Evolutionary conservation across 1,139 yeast genomes (phyloP).

Genomic region (Pichia terricola): DNA sequence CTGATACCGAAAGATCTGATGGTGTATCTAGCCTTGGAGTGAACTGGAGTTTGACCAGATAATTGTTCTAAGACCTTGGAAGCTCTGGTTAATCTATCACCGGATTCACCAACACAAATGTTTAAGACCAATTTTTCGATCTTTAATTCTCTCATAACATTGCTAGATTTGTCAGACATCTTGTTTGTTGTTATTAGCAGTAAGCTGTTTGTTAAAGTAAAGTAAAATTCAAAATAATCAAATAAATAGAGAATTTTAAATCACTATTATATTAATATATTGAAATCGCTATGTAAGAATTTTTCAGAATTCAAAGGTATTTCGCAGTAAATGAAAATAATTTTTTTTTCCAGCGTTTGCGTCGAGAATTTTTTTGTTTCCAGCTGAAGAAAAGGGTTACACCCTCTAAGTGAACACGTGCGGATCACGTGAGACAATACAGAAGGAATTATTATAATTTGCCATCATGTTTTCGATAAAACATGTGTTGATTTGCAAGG

Average conservation of each 20-base stretch:
- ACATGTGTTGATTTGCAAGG: too few relatives aligned
- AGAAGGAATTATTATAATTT: too few relatives aligned
- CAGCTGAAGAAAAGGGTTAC: too few relatives aligned
- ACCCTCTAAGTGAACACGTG: too few relatives aligned
- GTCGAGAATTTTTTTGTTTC: too few relatives aligned
- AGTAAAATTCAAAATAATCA: background rate
- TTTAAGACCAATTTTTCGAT: slow-evolving; percentile 99
- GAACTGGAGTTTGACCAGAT: slow-evolving; percentile 99
- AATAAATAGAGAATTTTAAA: too few relatives aligned
- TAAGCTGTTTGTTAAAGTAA: slow-evolving; percentile 2
- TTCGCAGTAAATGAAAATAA: too few relatives aligned
- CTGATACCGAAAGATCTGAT: slow-evolving; percentile 99
- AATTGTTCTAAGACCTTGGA: slow-evolving; percentile 99
- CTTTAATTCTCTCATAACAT: slow-evolving; percentile 97
- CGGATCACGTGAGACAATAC: too few relatives aligned
- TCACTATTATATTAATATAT: background rate
- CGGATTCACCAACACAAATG: slow-evolving; percentile 99
- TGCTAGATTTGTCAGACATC: slow-evolving; percentile 29
- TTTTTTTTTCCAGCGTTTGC: too few relatives aligned
- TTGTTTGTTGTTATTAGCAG: slow-evolving; percentile 1
- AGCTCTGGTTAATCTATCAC: slow-evolving; percentile 99
- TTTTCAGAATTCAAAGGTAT: too few relatives aligned
- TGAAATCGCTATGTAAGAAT: too few relatives aligned
- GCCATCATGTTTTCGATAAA: too few relatives aligned
- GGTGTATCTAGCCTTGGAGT: slow-evolving; percentile 99